Conservation (phyloP, 2,329 filamentous ascomycete genomes). For the Ophiostoma himal-ulmi region DNA sequence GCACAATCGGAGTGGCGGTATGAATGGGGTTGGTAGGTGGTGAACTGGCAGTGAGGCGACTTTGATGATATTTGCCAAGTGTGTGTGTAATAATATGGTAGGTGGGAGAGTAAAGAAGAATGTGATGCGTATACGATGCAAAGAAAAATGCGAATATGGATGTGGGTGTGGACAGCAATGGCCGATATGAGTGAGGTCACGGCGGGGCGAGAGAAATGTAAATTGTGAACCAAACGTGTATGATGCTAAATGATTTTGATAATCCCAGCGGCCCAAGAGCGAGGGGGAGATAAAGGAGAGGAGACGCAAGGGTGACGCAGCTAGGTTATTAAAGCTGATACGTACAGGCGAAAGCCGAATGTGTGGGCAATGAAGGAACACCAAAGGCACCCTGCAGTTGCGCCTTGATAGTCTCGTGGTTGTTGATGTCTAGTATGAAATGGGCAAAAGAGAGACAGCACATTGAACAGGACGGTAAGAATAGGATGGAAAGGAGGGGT, state of each 20-base stretch:
- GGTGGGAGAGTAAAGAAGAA: no score
- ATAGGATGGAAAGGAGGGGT: slow-evolving; percentile 14
- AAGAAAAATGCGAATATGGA: not conserved
- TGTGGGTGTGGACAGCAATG: not conserved
- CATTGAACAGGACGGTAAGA: not conserved
- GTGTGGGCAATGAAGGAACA: not conserved
- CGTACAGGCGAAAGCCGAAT: not conserved
- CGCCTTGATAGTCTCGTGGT: not conserved
- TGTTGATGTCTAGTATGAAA: not conserved
- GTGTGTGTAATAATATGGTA: not conserved
- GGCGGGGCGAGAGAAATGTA: not conserved
- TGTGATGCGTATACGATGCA: not conserved
- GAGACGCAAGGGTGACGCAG: not conserved
- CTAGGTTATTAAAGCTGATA: not conserved
- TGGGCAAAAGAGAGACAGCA: not conserved
- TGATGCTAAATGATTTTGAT: not conserved
- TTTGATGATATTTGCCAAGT: not conserved
- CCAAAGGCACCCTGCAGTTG: not conserved
- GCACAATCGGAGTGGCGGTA: slow-evolving; percentile 9
- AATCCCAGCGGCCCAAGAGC: not conserved
- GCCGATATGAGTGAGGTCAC: not conserved
- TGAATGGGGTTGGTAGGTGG: not conserved
- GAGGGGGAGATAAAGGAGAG: not conserved
- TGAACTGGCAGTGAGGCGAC: not conserved
- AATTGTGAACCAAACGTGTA: not conserved